Conservation (phyloP, 495 filamentous ascomycete species). For the Cercophora sp. region DNA sequence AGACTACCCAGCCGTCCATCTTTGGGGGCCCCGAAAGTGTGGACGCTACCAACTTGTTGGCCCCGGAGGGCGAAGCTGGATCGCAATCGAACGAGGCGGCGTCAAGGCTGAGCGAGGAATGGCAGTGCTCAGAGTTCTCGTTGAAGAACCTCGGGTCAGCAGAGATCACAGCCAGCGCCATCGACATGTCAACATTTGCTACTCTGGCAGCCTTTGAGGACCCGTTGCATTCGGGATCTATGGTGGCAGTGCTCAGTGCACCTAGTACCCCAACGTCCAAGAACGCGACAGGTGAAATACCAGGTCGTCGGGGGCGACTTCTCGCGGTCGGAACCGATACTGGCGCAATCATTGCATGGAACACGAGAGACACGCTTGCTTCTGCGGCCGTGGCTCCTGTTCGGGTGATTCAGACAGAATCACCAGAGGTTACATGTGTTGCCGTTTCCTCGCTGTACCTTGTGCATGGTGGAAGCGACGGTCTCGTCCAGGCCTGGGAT, state of each 20-base stretch:
- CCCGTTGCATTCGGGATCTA: slow-evolving; percentile 43
- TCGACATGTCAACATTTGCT: slow-evolving; percentile 76
- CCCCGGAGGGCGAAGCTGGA: neutral
- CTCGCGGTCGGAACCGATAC: slow-evolving; percentile 74
- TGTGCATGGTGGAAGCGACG: slow-evolving; percentile 91
- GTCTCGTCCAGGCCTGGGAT: slow-evolving; percentile 96
- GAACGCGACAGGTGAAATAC: slow-evolving; percentile 52
- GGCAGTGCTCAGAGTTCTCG: slow-evolving; percentile 29
- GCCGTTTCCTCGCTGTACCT: slow-evolving; percentile 82
- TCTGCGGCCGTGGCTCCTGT: slow-evolving; percentile 56
- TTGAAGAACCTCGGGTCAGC: slow-evolving; percentile 28
- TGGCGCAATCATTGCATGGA: slow-evolving; percentile 81
- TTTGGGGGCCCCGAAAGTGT: slow-evolving; percentile 13
- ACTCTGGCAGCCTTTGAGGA: slow-evolving; percentile 71
- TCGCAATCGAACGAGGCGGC: neutral
- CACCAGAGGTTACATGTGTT: slow-evolving; percentile 81
- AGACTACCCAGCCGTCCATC: slow-evolving; percentile 13
- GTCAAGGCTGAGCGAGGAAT: slow-evolving; percentile 29
- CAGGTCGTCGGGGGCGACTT: slow-evolving; percentile 79
- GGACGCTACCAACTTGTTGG: neutral
- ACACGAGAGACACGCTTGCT: slow-evolving; percentile 61
- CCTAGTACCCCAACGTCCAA: slow-evolving; percentile 25
- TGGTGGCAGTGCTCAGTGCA: slow-evolving; percentile 12
- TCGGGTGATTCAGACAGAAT: slow-evolving; percentile 84
- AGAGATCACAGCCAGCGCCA: slow-evolving; percentile 61